Percentiles rank a stretch among this genome's conserved stretches.
Evolutionary conservation across 345 rosid species (phyloP).

Genomic region (Psidium friedrichsthalianum): DNA sequence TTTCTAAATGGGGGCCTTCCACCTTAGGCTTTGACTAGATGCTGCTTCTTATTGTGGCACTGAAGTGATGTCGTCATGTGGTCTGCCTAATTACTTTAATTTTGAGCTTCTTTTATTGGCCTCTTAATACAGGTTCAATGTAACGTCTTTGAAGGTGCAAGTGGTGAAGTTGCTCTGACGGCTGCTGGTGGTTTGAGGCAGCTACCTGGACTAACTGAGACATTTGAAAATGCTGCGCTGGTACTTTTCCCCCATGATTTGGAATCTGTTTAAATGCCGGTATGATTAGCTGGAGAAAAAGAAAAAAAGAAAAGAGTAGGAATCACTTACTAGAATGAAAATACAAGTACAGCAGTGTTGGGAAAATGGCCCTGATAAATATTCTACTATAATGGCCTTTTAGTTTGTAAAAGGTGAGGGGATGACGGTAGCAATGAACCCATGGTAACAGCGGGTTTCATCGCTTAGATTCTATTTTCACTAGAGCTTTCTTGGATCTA

Average conservation of each 20-base stretch:
- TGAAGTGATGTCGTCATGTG: neutral
- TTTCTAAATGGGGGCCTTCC: neutral
- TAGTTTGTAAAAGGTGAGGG: neutral
- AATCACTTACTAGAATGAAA: neutral
- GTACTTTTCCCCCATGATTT: conserved; percentile 14
- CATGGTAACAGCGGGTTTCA: neutral
- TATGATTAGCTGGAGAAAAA: neutral
- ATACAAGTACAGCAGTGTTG: neutral
- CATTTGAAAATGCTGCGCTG: conserved; percentile 84
- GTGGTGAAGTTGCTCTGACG: conserved; percentile 76
- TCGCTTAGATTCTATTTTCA: neutral
- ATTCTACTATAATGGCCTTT: neutral
- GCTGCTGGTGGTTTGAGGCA: conserved; percentile 89
- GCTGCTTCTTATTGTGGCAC: neutral
- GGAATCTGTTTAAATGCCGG: neutral
- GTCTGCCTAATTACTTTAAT: neutral
- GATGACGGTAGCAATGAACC: neutral
- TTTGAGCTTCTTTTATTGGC: conserved; percentile 9
- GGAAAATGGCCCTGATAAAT: neutral
- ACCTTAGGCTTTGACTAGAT: neutral
- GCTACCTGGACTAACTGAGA: conserved; percentile 58
- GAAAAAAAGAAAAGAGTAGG: neutral
- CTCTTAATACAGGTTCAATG: conserved; percentile 62
- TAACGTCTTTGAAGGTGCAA: conserved; percentile 82
- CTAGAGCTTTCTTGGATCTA: neutral